phyloP scores from a whole-genome alignment of 2,329 filamentous ascomycete species.

The Myriangium duriaei region DNA sequence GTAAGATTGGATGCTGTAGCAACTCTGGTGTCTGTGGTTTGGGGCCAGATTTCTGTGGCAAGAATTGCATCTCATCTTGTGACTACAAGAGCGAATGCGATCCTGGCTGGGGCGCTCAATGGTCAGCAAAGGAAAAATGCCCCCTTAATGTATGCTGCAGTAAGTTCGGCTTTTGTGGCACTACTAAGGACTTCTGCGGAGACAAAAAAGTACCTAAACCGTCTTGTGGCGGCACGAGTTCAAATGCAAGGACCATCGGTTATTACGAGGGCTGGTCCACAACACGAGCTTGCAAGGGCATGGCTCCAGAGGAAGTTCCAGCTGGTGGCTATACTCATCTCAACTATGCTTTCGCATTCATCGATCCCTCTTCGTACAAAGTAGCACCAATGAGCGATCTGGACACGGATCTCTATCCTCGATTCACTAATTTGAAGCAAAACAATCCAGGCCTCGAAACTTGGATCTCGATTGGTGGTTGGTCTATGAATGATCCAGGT shows the following conservation, averaged over 20 bases:
- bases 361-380: constrained; percentile 25
- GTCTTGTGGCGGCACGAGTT: background rate
- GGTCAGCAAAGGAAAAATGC: constrained; percentile 1
- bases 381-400: constrained; percentile 16
- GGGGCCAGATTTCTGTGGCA: background rate
- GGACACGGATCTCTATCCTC: constrained; percentile 1
- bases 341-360: constrained; percentile 31
- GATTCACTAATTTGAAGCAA: constrained; percentile 22
- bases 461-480: constrained; percentile 31
- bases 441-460: constrained; percentile 18
- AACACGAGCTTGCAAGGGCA: background rate
- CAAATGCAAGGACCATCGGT: background rate
- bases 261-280: constrained; percentile 8
- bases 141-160: constrained; percentile 8
- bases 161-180: constrained; percentile 9
- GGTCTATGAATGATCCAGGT: constrained; percentile 27
- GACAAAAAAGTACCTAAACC: background rate
- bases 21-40: constrained; percentile 1
- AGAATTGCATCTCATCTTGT: constrained; percentile 2
- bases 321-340: constrained; percentile 12
- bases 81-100: constrained; percentile 5
- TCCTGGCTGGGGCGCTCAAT: background rate
- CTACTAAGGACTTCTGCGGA: constrained; percentile 4
- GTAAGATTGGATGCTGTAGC: background rate
- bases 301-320: background rate